Evolutionary conservation across 1,139 yeast genomes (phyloP).

Genomic region (Hansenula lynferdii): DNA sequence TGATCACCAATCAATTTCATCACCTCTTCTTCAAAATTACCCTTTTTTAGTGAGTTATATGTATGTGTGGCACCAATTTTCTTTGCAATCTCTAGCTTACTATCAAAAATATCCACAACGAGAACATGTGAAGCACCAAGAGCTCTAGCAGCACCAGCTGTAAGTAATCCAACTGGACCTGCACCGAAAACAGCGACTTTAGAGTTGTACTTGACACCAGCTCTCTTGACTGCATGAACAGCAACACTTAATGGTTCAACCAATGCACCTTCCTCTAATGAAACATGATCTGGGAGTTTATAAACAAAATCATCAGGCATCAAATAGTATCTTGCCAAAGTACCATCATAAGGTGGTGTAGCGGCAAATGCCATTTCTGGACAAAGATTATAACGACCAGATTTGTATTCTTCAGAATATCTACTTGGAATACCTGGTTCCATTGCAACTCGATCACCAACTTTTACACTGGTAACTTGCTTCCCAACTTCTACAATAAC

Average conservation of each 20-base stretch:
- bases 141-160: conserved; percentile 74
- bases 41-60: conserved; percentile 46
- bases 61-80: conserved; percentile 40
- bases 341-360: conserved; percentile 77
- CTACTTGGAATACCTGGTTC: conserved; percentile 67
- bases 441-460: conserved; percentile 74
- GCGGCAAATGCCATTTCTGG: conserved; percentile 87
- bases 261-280: conserved; percentile 82
- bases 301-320: conserved; percentile 84
- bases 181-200: conserved; percentile 82
- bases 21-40: conserved; percentile 35
- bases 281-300: conserved; percentile 70
- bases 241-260: conserved; percentile 89
- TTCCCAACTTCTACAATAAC: conserved; percentile 61
- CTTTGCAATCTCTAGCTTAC: conserved; percentile 25
- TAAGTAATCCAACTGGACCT: conserved; percentile 85
- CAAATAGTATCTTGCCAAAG: conserved; percentile 65
- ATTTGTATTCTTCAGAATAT: conserved; percentile 65
- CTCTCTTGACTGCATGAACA: conserved; percentile 73
- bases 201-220: conserved; percentile 67
- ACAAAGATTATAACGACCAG: conserved; percentile 75
- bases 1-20: conserved; percentile 27
- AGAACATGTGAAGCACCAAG: conserved; percentile 63
- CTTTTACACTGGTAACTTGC: conserved; percentile 52
- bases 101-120: conserved; percentile 27